phyloP scores from a whole-genome alignment of 2,329 filamentous ascomycete genomes.

The Furcasterigmium furcatum region DNA sequence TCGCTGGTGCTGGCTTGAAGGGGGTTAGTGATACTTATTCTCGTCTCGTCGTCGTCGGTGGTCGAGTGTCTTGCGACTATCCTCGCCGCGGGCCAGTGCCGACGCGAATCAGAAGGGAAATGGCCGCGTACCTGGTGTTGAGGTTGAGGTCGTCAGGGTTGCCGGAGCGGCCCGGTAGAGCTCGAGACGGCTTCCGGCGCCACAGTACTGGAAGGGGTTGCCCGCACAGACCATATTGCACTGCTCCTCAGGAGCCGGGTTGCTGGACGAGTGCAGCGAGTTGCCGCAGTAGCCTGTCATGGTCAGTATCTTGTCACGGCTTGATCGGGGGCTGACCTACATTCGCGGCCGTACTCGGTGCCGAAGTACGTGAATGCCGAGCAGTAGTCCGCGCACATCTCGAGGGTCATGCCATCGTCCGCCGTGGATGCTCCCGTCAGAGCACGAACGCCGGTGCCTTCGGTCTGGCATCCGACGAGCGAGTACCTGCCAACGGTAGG shows the following conservation, averaged over 20 bases:
- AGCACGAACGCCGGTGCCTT: conserved; percentile 30
- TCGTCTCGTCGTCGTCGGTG: neutral
- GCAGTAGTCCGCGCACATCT: conserved; percentile 31
- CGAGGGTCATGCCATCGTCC: conserved; percentile 32
- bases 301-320: neutral
- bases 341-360: conserved; percentile 33
- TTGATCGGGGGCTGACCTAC: conserved; percentile 11
- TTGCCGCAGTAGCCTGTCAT: conserved; percentile 33
- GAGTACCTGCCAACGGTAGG: conserved; percentile 25
- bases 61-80: neutral
- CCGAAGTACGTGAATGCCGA: conserved; percentile 31
- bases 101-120: neutral
- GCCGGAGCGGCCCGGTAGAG: conserved; percentile 22
- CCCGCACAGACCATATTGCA: conserved; percentile 35
- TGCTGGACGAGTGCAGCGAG: conserved; percentile 25
- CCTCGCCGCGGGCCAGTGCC: neutral
- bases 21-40: neutral
- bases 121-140: neutral
- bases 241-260: conserved; percentile 23
- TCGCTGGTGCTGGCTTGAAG: neutral
- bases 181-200: conserved; percentile 30
- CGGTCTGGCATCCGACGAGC: conserved; percentile 35
- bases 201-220: conserved; percentile 31
- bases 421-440: conserved; percentile 26
- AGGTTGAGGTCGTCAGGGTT: conserved; percentile 3